phyloP scores from a whole-genome alignment of 257 asterid species.

The Nicotiana noctiflora region DNA sequence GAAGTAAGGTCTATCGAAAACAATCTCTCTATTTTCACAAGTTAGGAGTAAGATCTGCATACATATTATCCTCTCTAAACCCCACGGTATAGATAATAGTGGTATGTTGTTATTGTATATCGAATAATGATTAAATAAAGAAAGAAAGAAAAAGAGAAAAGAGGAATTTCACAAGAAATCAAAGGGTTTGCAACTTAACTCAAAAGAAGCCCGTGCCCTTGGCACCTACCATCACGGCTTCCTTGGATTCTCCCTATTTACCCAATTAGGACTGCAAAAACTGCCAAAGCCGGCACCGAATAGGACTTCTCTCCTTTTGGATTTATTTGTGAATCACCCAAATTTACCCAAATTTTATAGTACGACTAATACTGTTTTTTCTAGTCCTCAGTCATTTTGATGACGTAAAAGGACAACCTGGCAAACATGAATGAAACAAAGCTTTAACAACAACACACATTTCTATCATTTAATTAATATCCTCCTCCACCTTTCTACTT shows the following conservation, averaged over 20 bases:
- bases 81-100: too few relatives aligned
- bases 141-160: too few relatives aligned
- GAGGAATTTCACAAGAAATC: neutral
- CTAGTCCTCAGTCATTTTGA: neutral
- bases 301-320: neutral
- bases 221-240: neutral
- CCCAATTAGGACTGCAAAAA: neutral
- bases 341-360: neutral
- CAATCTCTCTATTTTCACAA: too few relatives aligned
- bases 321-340: neutral
- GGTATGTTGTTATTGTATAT: too few relatives aligned
- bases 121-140: too few relatives aligned
- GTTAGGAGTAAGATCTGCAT: too few relatives aligned
- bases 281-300: conserved; percentile 1
- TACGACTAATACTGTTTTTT: neutral
- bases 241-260: conserved; percentile 4
- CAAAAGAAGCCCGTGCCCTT: conserved; percentile 16
- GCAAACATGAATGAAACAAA: neutral
- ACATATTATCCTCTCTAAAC: too few relatives aligned
- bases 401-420: conserved; percentile 3
- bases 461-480: neutral
- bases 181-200: neutral
- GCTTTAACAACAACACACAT: neutral
- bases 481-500: neutral
- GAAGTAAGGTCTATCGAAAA: too few relatives aligned